Percentiles rank a stretch among this genome's conserved stretches.
Conservation (phyloP, 2,329 filamentous ascomycete genomes). For the Penicillium sp. region DNA sequence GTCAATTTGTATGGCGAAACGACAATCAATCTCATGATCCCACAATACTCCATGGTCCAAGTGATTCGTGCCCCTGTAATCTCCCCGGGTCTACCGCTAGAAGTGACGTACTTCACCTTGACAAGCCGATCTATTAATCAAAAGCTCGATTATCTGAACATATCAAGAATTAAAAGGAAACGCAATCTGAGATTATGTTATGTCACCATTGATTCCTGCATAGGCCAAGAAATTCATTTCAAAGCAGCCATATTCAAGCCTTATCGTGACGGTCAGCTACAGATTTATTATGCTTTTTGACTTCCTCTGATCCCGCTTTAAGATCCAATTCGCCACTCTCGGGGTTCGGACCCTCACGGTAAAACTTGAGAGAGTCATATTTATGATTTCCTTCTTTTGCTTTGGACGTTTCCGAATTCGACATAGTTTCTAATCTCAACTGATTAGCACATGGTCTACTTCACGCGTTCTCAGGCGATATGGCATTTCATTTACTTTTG, state of each 20-base stretch:
- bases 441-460: no score
- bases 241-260: background rate
- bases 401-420: background rate
- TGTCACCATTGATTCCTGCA: background rate
- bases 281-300: background rate
- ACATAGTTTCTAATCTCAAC: background rate
- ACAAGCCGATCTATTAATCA: background rate
- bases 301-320: background rate
- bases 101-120: background rate
- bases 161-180: background rate
- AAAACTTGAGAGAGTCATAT: background rate
- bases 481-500: background rate
- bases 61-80: background rate
- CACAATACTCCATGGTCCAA: background rate
- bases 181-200: background rate
- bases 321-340: constrained; percentile 2
- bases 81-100: background rate
- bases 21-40: constrained; percentile 13
- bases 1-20: constrained; percentile 22
- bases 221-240: no score
- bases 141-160: background rate
- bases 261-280: background rate
- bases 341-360: constrained; percentile 5
- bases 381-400: background rate
- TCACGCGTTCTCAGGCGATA: background rate